Evolutionary conservation across 257 asterid genomes (phyloP).

Genomic region (Solanum raphanifolium): DNA sequence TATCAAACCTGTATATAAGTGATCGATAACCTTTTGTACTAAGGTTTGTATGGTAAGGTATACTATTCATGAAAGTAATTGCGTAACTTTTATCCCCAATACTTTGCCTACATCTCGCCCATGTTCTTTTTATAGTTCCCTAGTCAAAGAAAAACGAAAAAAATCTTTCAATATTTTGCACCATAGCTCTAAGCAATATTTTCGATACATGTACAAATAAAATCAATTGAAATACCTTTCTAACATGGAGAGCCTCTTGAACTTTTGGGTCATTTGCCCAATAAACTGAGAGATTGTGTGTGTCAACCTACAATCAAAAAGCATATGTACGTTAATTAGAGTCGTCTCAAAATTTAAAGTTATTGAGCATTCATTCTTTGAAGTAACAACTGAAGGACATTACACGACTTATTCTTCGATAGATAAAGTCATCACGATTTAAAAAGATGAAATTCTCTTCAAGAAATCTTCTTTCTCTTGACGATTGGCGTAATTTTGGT

Average conservation of each 20-base stretch:
- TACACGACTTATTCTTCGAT: neutral
- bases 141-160: neutral
- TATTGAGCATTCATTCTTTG: neutral
- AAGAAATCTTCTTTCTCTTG: neutral
- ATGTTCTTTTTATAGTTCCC: neutral
- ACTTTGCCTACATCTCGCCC: neutral
- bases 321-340: neutral
- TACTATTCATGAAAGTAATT: neutral
- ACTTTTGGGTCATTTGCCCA: constrained; percentile 21
- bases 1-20: neutral
- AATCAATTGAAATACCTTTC: constrained; percentile 4
- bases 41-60: neutral
- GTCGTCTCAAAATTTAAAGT: neutral
- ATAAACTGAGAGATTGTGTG: neutral
- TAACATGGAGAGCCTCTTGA: constrained; percentile 18
- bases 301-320: neutral
- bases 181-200: neutral
- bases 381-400: neutral
- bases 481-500: neutral
- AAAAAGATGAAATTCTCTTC: neutral
- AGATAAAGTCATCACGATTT: neutral
- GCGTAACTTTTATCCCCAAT: neutral
- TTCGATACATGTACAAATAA: neutral
- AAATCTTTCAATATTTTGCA: neutral
- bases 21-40: neutral